Evolutionary conservation across 2,329 filamentous ascomycete species (phyloP).

Genomic region (Diaporthe longicolla): DNA sequence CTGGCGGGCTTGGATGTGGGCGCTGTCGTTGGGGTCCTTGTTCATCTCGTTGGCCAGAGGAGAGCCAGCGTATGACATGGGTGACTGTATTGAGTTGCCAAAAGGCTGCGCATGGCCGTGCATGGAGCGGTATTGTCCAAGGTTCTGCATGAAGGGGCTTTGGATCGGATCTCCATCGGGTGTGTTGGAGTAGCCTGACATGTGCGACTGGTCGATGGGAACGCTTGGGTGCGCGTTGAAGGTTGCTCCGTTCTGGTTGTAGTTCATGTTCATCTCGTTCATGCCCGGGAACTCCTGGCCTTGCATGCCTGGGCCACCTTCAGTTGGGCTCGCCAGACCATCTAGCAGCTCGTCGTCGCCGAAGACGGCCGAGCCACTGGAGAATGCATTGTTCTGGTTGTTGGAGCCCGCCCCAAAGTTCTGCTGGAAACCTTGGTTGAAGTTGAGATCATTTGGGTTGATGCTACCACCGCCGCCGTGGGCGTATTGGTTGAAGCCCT

Average conservation of each 20-base stretch:
- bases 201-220: constrained; percentile 76
- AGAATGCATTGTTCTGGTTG: constrained; percentile 79
- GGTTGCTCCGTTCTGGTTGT: constrained; percentile 60
- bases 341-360: constrained; percentile 92
- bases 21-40: constrained; percentile 64
- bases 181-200: constrained; percentile 89
- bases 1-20: constrained; percentile 71
- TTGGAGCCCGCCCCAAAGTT: constrained; percentile 67
- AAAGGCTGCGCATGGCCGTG: constrained; percentile 70
- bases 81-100: constrained; percentile 67
- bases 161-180: constrained; percentile 93
- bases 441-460: constrained; percentile 86
- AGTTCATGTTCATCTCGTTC: constrained; percentile 70
- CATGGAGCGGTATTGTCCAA: constrained; percentile 81
- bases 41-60: constrained; percentile 65
- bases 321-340: constrained; percentile 71
- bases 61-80: constrained; percentile 64
- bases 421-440: constrained; percentile 74
- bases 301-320: constrained; percentile 65
- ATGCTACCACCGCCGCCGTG: constrained; percentile 71
- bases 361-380: constrained; percentile 82
- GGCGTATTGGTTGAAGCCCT: constrained; percentile 69
- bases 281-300: constrained; percentile 71
- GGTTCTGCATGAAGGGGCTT: constrained; percentile 86
- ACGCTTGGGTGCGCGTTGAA: constrained; percentile 71